Evolutionary conservation across 371 early-diverging fungal species (phyloP), one percentile per base, ranked within the genome.

Genomic region (Mucor velutinosus): DNA sequence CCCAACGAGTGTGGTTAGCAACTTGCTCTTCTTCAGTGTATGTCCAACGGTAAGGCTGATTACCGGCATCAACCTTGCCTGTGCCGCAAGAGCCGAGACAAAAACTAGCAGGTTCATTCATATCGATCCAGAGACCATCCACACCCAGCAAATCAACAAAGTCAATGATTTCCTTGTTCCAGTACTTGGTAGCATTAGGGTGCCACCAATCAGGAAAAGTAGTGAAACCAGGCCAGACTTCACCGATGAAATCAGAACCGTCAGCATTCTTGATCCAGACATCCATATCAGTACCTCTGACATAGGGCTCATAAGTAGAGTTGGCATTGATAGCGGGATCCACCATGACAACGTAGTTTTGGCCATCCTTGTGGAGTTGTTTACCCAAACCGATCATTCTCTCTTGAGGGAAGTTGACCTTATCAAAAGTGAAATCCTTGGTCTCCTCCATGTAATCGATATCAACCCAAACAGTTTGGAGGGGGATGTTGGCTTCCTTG

Each of bases 171-270:
- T 84, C 76, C 41, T 83, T 75, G 58, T 77, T 66, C 82, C 87
- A 86, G 59, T 74, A 92, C 14, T 71, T 60, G 64, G 76, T 71
- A 7, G 80, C 74, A 25, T 82, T 74, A 2, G 87, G 83, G 62
- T 88, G 79, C 68, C 83, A 73, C 78, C 82, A 90, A 73, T 92
- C 92, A 25, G 90, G 85, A 77, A 86, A 92, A 25, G 73, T 77
- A 17, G 90, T 88, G 39, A 80, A 82, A 23, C 92, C 92, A 0
- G 90, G 91, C 92, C 92, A 92, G 53, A 89, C 89, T 70, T 76
- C 76, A 15, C 91, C 92, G 3, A 80, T 47, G 12, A 61, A 68
- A 64, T 78, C 58, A 64, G 71, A 67, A 27, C 87, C 88, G 37
- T 85, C 82, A 27, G 69, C 58, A 14, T 73, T 81, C 66, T 84